These are phyloP conservation scores for Globisporangium megalacanthum DNA, from an alignment of 352 stramenopile species.

Conservation along the genomic window DNA sequence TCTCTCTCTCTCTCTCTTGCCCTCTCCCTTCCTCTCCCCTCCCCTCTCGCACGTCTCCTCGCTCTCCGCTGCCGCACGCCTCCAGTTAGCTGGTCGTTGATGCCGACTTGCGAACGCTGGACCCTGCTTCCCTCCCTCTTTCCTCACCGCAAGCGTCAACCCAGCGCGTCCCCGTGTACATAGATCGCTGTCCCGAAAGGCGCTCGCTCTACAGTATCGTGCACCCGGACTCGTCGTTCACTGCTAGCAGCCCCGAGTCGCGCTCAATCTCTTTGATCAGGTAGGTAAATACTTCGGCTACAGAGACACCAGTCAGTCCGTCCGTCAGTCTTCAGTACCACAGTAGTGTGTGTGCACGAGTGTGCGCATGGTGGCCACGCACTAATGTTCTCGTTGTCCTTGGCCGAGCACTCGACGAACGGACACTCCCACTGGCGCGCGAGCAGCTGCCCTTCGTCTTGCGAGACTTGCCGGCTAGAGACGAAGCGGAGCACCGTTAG, in stretches of 20 bases:
- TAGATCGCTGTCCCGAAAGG: background rate
- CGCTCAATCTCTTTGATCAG: constrained; percentile 89
- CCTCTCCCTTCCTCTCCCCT: background rate
- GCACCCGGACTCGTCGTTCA: constrained; percentile 67
- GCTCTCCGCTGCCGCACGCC: background rate
- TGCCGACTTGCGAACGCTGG: constrained; percentile 4
- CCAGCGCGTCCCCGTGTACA: background rate
- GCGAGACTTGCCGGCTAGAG: constrained; percentile 58
- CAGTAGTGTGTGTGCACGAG: too few relatives aligned
- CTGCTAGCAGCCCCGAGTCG: constrained; percentile 81
- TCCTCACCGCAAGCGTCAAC: background rate
- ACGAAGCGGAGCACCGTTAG: background rate
- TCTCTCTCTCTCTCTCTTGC: background rate
- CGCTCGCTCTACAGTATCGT: constrained; percentile 69
- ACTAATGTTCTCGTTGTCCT: constrained; percentile 90
- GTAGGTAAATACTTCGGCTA: constrained; percentile 88
- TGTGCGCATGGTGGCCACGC: constrained; percentile 16
- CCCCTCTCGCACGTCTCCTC: background rate
- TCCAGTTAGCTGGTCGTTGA: constrained; percentile 3
- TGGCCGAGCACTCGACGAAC: constrained; percentile 94
- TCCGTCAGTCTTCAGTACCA: background rate
- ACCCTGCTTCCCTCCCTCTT: background rate
- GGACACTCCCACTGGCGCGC: constrained; percentile 90
- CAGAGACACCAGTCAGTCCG: background rate
- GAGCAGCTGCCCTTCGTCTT: constrained; percentile 84